Evolutionary conservation across 352 stramenopile genomes (phyloP).

Genomic region (Globisporangium camurandrum): DNA sequence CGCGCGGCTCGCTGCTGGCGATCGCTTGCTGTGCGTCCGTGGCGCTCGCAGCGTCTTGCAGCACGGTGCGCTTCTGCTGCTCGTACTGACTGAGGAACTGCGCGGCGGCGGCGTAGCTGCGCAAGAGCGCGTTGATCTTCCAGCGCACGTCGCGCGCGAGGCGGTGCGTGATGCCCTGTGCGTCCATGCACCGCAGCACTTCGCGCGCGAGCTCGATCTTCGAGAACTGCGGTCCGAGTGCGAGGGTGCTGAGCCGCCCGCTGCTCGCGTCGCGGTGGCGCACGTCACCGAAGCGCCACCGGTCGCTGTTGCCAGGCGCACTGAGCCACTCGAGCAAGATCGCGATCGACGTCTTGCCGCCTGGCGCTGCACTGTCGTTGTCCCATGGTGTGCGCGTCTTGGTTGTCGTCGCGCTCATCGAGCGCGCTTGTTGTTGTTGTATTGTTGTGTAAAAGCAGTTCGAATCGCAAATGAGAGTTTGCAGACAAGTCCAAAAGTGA

Average conservation of each 20-base stretch:
- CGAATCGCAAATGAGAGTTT: background rate
- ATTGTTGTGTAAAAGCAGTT: background rate
- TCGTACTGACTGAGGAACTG: constrained; percentile 10
- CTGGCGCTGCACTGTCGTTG: constrained; percentile 14
- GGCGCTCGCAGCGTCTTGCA: background rate
- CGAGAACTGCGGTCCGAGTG: constrained; percentile 6
- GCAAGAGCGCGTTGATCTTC: constrained; percentile 12
- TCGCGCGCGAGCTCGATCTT: constrained; percentile 15
- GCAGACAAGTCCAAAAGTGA: background rate
- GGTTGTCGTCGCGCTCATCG: background rate
- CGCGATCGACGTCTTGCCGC: constrained; percentile 36
- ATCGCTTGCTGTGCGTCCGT: background rate
- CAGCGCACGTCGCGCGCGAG: constrained; percentile 13
- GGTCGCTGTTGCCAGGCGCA: constrained; percentile 26
- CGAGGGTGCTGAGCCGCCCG: too few relatives aligned
- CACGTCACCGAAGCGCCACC: constrained; percentile 21
- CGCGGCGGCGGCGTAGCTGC: constrained; percentile 7
- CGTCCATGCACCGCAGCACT: constrained; percentile 2
- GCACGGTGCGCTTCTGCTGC: constrained; percentile 3
- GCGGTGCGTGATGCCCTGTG: constrained; percentile 12
- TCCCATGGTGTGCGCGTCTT: constrained; percentile 12
- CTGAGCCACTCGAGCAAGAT: constrained; percentile 44
- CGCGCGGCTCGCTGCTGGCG: constrained; percentile 5
- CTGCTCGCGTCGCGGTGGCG: background rate
- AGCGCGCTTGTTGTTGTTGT: background rate